phyloP scores from a whole-genome alignment of 331 rosid species.

The Malus hybrid region DNA sequence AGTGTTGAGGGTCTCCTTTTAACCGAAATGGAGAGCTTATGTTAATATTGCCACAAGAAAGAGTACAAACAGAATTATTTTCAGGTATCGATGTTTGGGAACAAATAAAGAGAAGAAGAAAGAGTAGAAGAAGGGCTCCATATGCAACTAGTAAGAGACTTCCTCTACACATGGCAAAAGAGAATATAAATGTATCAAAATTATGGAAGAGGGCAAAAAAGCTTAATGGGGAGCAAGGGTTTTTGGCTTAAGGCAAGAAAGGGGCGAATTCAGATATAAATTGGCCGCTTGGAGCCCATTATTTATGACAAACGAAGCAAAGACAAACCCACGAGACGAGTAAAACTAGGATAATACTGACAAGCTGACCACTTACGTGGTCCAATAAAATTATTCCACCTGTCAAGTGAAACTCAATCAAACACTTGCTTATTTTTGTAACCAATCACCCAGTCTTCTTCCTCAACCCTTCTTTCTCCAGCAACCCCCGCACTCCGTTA shows the following conservation, averaged over 20 bases:
- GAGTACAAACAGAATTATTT: neutral
- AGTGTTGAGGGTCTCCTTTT: neutral
- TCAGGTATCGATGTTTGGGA: neutral
- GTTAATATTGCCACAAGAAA: slow-evolving; percentile 10
- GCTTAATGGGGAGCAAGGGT: no score
- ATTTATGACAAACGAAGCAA: neutral
- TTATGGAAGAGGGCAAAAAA: neutral
- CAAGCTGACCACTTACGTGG: no score
- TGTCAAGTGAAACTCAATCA: no score
- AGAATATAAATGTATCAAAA: neutral
- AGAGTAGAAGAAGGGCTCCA: neutral
- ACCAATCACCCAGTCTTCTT: no score
- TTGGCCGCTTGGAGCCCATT: neutral
- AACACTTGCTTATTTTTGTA: no score
- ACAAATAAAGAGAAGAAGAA: neutral
- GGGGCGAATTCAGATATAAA: neutral
- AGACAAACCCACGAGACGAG: neutral
- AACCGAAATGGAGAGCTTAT: slow-evolving; percentile 22
- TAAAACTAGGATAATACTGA: no score
- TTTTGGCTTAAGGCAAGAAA: neutral
- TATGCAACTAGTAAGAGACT: neutral
- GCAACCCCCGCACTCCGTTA: no score
- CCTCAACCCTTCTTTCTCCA: no score
- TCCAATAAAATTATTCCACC: no score
- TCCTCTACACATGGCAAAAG: neutral